Evolutionary conservation across 768 basidiomycete species (phyloP).

Genomic region (Leccinum uliginosum): DNA sequence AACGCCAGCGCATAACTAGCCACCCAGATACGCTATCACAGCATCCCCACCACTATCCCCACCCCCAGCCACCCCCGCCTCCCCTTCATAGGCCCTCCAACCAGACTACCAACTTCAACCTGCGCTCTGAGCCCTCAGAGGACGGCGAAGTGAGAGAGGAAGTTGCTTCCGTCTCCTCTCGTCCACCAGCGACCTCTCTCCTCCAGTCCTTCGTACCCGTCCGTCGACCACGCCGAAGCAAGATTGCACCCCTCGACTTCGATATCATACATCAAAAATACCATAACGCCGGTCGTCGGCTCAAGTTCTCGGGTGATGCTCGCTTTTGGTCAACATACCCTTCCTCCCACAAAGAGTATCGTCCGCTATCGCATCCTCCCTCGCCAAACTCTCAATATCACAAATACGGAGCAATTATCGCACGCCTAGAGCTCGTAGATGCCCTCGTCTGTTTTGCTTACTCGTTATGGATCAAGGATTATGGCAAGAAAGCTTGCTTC

Average conservation of each 20-base stretch:
- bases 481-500: conserved; percentile 50
- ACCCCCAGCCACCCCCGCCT: conserved; percentile 21
- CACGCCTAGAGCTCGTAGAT: conserved; percentile 75
- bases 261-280: conserved; percentile 67
- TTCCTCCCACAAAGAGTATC: conserved; percentile 58
- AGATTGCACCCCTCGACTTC: conserved; percentile 42
- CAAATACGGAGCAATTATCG: conserved; percentile 70
- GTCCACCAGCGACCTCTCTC: conserved; percentile 27
- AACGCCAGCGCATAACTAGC: conserved; percentile 29
- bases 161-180: conserved; percentile 16
- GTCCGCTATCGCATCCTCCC: conserved; percentile 60
- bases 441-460: conserved; percentile 82
- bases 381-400: conserved; percentile 66
- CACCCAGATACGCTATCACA: conserved; percentile 24
- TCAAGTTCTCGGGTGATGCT: conserved; percentile 82
- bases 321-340: conserved; percentile 74
- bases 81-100: conserved; percentile 20
- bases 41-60: conserved; percentile 29
- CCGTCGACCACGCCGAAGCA: conserved; percentile 63
- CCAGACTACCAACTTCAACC: conserved; percentile 19
- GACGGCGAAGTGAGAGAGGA: conserved; percentile 48
- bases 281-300: conserved; percentile 61
- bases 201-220: conserved; percentile 47
- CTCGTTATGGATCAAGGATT: conserved; percentile 76
- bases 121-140: conserved; percentile 40